Evolutionary conservation across 2,329 filamentous ascomycete genomes (phyloP).

Genomic region (Aureobasidium sp.): DNA sequence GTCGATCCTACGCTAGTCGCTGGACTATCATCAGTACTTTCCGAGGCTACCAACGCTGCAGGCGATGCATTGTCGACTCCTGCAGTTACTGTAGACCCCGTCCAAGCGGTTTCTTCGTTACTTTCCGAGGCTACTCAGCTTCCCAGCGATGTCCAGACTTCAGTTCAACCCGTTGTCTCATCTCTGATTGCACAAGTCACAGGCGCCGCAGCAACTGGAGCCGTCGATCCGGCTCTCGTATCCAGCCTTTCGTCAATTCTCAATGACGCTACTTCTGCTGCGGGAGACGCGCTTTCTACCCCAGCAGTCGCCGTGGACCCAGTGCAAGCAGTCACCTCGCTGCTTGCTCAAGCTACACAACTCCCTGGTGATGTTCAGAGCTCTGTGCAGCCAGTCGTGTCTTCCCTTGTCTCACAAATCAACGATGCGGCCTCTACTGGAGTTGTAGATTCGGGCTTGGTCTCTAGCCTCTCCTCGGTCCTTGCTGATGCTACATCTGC

Average conservation of each 20-base stretch:
- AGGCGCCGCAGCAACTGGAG: background rate
- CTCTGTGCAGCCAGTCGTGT: background rate
- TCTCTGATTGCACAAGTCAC: background rate
- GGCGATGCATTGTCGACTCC: background rate
- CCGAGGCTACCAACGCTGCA: background rate
- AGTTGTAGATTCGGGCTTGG: background rate
- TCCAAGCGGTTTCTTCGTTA: background rate
- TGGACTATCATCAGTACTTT: background rate
- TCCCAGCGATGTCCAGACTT: background rate
- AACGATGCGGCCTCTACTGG: background rate
- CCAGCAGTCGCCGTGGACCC: background rate
- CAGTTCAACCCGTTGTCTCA: background rate
- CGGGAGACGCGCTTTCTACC: background rate
- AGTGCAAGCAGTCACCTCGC: background rate
- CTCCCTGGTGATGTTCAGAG: background rate
- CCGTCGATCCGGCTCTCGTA: background rate
- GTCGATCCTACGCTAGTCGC: background rate
- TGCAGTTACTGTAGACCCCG: background rate
- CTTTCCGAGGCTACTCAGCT: background rate
- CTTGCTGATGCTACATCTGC: background rate
- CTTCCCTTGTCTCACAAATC: background rate
- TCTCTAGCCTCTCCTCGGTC: background rate
- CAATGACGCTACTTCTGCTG: background rate
- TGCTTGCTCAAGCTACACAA: background rate
- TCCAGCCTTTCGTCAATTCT: background rate